These are phyloP conservation scores for Cytospora piceicola DNA, from an alignment of 2,329 filamentous ascomycete species.

Conservation along the genomic window DNA sequence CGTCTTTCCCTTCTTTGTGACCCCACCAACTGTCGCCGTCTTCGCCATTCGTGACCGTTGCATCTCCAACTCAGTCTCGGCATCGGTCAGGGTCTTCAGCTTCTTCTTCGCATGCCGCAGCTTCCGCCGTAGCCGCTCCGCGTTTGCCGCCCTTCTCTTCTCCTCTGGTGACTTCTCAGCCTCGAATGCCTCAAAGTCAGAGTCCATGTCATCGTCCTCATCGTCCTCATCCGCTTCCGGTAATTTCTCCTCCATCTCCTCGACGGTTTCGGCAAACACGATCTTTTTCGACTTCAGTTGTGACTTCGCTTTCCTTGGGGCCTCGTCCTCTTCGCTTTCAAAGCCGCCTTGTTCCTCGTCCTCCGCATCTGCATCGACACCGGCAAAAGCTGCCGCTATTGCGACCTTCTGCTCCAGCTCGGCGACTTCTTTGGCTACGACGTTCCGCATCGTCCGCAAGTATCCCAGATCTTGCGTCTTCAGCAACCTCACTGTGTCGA, in stretches of 20 bases:
- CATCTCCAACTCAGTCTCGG: conserved; percentile 61
- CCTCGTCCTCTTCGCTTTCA: conserved; percentile 36
- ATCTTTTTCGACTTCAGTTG: conserved; percentile 49
- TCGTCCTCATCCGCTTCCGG: conserved; percentile 38
- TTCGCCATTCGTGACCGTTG: conserved; percentile 69
- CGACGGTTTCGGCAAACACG: conserved; percentile 51
- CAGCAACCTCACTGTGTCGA: conserved; percentile 63
- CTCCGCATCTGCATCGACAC: conserved; percentile 37
- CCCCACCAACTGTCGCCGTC: conserved; percentile 62
- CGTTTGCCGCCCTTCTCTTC: conserved; percentile 44
- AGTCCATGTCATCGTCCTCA: conserved; percentile 39
- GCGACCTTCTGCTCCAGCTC: conserved; percentile 58
- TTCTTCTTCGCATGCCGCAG: conserved; percentile 58
- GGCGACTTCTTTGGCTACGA: conserved; percentile 61
- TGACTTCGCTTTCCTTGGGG: conserved; percentile 32
- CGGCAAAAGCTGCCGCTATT: conserved; percentile 44
- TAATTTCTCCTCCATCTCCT: conserved; percentile 37
- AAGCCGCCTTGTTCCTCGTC: conserved; percentile 40
- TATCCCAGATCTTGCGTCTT: conserved; percentile 73
- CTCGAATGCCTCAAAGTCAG: conserved; percentile 31
- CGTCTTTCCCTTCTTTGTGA: conserved; percentile 64
- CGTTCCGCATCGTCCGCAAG: conserved; percentile 64
- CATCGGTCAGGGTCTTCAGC: conserved; percentile 56
- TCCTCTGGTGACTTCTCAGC: conserved; percentile 38
- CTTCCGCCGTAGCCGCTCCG: conserved; percentile 52